Conservation (phyloP, 2,329 filamentous ascomycete species). For the Parastagonospora avenae region DNA sequence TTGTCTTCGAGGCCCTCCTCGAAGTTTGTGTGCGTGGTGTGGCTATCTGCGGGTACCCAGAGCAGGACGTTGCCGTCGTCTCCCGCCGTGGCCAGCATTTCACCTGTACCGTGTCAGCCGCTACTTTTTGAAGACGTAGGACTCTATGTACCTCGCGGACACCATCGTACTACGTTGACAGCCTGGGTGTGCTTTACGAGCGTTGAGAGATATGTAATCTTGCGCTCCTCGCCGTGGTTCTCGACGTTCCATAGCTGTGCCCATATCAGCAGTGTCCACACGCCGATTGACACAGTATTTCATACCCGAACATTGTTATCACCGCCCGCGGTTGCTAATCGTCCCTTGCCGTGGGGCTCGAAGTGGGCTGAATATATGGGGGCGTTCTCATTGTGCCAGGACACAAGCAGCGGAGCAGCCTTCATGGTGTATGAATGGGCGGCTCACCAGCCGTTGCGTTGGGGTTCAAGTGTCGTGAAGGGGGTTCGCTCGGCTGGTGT, state of each 20-base stretch:
- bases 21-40: conserved; percentile 71
- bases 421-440: conserved; percentile 68
- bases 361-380: conserved; percentile 98
- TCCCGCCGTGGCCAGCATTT: conserved; percentile 90
- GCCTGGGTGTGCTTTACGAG: conserved; percentile 93
- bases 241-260: conserved; percentile 88
- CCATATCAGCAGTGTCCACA: conserved; percentile 42
- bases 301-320: conserved; percentile 92
- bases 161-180: conserved; percentile 97
- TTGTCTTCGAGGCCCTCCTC: conserved; percentile 90
- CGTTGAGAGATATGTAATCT: conserved; percentile 89
- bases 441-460: conserved; percentile 26
- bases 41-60: conserved; percentile 87
- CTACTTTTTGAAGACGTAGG: conserved; percentile 6
- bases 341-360: conserved; percentile 87
- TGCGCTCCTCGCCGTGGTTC: conserved; percentile 80
- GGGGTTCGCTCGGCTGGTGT: background rate
- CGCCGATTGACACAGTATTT: background rate
- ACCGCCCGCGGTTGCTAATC: conserved; percentile 90
- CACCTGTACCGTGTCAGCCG: conserved; percentile 62
- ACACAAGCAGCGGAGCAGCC: conserved; percentile 92
- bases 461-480: background rate
- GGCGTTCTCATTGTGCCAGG: conserved; percentile 97
- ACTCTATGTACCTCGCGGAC: conserved; percentile 76
- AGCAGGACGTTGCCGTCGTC: conserved; percentile 97